Base-by-base conservation (phyloP, 805 yeast species). In the Ascoidea rubescens region DNA sequence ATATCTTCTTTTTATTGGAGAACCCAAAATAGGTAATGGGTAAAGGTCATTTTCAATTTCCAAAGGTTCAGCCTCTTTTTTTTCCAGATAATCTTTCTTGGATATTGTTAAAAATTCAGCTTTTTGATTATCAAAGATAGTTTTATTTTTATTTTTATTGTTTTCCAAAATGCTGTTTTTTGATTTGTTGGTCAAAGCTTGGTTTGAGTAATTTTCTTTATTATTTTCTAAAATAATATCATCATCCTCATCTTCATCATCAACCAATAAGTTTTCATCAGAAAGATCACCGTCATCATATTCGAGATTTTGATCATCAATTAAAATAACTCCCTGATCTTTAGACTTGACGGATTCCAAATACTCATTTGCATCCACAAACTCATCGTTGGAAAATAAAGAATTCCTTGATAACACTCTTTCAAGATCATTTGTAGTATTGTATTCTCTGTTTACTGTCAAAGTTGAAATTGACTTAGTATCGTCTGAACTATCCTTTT, bases 291-390 rank as follows among this genome's bases (percentile, higher is more conserved):
- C 70, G 37, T 68, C 69, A 21, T 21, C 28, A 21, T 21, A 21
- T 21, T 21, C 28, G 28, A 21, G 3, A 3, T 21, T 21, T 21
- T 21, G 28, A 50, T 66, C 68, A 33, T 71, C 69, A 16, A 81
- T 64, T 60, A 82, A 64, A n/a, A 82, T 78, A 12, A 83, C 87
- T 4, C 80, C 83, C 1, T 62, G 67, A 30, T 53, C 55, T 47
- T 57, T 55, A 5, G 65, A 63, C 51, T 56, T 71, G 57, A 64
- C 62, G 21, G 71, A 72, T 50, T 73, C 80, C n/a, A 75, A 64
- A 56, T 70, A 73, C 47, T 84, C 91, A 50, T 73, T 73, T 1
- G 95, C 95, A 67, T 87, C 95, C 60, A 65, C 80, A 59, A 73
- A 80, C 50, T 78, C 81, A 48, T 75, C 77, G 4, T 76, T 71